phyloP scores from a whole-genome alignment of 345 rosid species.

The Sonneratia caseolaris region DNA sequence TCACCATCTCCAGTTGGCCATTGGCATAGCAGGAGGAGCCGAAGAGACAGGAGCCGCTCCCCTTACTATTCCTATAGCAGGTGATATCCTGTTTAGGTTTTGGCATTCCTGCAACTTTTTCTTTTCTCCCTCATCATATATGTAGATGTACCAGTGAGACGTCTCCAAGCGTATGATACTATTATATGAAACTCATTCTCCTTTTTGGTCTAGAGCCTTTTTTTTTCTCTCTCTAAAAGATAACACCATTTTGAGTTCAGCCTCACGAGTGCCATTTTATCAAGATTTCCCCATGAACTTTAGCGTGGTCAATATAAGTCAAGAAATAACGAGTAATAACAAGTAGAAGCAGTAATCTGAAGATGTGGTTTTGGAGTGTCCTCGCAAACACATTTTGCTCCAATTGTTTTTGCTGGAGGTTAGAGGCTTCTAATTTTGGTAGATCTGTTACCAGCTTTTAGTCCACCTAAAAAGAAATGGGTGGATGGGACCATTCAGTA shows the following conservation, averaged over 20 bases:
- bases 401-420: no score
- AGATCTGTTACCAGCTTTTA: background rate
- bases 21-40: constrained; percentile 65
- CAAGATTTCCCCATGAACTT: background rate
- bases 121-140: background rate
- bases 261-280: background rate
- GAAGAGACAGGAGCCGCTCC: constrained; percentile 74
- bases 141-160: background rate
- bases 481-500: background rate
- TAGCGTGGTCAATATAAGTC: background rate
- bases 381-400: background rate
- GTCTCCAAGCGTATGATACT: background rate
- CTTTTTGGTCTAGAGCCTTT: background rate
- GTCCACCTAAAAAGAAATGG: background rate
- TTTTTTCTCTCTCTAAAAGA: background rate
- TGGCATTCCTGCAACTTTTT: constrained; percentile 10
- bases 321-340: background rate
- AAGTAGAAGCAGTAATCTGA: background rate
- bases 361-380: background rate
- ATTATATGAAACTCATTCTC: background rate
- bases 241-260: background rate
- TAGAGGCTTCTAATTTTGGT: background rate
- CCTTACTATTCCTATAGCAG: constrained; percentile 79
- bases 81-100: constrained; percentile 57
- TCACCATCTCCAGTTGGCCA: constrained; percentile 65